Evolutionary conservation across 2,329 filamentous ascomycete species (phyloP).

Genomic region (Calcarisporium arbuscula): DNA sequence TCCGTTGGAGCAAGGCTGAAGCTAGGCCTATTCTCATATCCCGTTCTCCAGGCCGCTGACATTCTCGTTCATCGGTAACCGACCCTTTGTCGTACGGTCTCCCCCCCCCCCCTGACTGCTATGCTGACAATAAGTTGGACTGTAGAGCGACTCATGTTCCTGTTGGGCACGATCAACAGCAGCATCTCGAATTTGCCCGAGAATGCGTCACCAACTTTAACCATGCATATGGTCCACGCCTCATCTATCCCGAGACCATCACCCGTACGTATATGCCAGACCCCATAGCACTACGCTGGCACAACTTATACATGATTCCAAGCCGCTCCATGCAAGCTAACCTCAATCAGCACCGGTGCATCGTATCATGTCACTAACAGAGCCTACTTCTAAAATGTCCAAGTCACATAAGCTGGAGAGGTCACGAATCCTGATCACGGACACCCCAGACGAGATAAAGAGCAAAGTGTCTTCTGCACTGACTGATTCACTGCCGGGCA

Average conservation of each 20-base stretch:
- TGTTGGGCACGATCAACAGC: conserved; percentile 89
- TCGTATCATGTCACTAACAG: conserved; percentile 81
- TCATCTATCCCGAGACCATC: conserved; percentile 64
- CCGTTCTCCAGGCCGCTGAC: conserved; percentile 91
- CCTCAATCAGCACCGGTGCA: conserved; percentile 59
- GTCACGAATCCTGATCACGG: conserved; percentile 79
- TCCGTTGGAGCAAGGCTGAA: conserved; percentile 59
- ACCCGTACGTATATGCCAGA: conserved; percentile 46
- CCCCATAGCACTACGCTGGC: not conserved
- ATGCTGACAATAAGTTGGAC: conserved; percentile 1
- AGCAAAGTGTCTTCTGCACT: conserved; percentile 66
- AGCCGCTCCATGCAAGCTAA: no score
- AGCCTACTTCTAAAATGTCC: conserved; percentile 84
- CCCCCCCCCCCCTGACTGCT: not conserved
- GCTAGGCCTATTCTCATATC: conserved; percentile 90
- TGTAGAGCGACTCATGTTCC: conserved; percentile 82
- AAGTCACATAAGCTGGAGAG: conserved; percentile 70
- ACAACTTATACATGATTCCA: conserved; percentile 1
- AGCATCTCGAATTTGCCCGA: conserved; percentile 89
- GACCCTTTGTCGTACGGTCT: not conserved
- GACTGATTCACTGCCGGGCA: conserved; percentile 62
- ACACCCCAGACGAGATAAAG: conserved; percentile 56
- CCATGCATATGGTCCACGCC: conserved; percentile 56
- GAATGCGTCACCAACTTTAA: conserved; percentile 87
- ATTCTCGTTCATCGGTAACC: conserved; percentile 73